Evolutionary conservation across 768 basidiomycete species (phyloP), one percentile per base, ranked within the genome.

Genomic region (Royoungia palumana): DNA sequence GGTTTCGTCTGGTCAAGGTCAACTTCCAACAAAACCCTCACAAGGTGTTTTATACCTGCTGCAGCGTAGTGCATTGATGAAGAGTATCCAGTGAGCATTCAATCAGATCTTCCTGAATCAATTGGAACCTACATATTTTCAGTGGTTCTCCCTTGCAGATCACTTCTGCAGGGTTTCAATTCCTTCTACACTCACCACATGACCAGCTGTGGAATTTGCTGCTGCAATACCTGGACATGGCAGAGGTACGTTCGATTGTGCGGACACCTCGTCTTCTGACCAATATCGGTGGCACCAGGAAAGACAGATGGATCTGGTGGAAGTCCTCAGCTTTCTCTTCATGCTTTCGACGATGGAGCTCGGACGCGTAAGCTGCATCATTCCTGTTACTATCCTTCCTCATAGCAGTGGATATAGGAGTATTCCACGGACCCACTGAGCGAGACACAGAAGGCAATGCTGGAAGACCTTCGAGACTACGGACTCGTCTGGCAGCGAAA

Each of bases 301-400:
- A 71, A 79, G 90, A 48, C 79, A 84, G 61, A 91, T 94, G 83
- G 94, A 95, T 68, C 75, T 94, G 0, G 91, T 97, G 9, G 91
- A 95, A 64, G 89, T 96, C 9, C 76, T 98, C 47, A 87, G 87
- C 55, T 94, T 98, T 69, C 75, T 97, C 41, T 94, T 98, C 75
- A 96, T 97, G 87, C 76, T 99, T 51, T 94, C 94, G 2, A 96
- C 90, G 4, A 94, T 94, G 83, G 92, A 96, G 63, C 81, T 98
- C 6, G 94, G 94, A 40, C 77, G 85, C 57, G 94, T 93, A 61
- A 66, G 79, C 68, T 30, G 34, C 27, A 8, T 3, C 34, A 3
- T 39, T 27, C n/a, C 21, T 5, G 7, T 11, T 22, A 20, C 34
- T 10, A n/a, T 14, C 16, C 7, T 24, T 6, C 8, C 27, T 39